These are phyloP conservation scores for Retiboletus flavoniger DNA, from an alignment of 1,284 basidiomycete genomes.

Conservation along the genomic window DNA sequence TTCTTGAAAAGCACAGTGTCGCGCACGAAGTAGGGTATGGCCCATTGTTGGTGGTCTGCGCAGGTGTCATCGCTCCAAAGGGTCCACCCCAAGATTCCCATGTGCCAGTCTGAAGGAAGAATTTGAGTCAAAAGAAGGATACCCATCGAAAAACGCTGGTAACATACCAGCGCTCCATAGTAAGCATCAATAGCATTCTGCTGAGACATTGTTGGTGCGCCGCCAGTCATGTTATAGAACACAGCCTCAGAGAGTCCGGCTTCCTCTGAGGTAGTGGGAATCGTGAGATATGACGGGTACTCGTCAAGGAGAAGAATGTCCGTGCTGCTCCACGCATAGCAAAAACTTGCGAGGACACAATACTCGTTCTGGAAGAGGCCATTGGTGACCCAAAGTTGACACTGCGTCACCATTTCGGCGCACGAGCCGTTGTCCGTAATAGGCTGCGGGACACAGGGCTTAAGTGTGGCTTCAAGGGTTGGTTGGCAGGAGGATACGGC, in stretches of 20 bases:
- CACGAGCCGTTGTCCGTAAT: slow-evolving; percentile 27
- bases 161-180: slow-evolving; percentile 20
- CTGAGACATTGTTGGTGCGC: slow-evolving; percentile 20
- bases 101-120: slow-evolving; percentile 16
- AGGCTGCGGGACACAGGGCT: slow-evolving; percentile 24
- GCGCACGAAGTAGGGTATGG: slow-evolving; percentile 27
- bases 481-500: slow-evolving; percentile 6
- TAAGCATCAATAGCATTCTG: slow-evolving; percentile 26
- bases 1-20: neutral
- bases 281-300: slow-evolving; percentile 10
- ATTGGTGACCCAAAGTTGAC: slow-evolving; percentile 13
- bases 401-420: slow-evolving; percentile 12
- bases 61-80: slow-evolving; percentile 4
- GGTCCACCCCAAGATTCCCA: slow-evolving; percentile 7
- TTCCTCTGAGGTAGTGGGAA: slow-evolving; percentile 15
- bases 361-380: slow-evolving; percentile 27
- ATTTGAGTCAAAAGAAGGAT: neutral
- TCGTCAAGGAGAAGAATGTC: slow-evolving; percentile 16
- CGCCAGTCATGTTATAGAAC: slow-evolving; percentile 25
- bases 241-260: slow-evolving; percentile 18
- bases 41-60: slow-evolving; percentile 13
- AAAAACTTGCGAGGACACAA: slow-evolving; percentile 27
- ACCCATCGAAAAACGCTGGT: neutral
- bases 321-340: slow-evolving; percentile 25
- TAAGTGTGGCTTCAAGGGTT: neutral